A percentile compares a stretch with the other conserved stretches of the same genome.
phyloP scores from a whole-genome alignment of 2,329 filamentous ascomycete species.

The Colletotrichum chrysophilum region DNA sequence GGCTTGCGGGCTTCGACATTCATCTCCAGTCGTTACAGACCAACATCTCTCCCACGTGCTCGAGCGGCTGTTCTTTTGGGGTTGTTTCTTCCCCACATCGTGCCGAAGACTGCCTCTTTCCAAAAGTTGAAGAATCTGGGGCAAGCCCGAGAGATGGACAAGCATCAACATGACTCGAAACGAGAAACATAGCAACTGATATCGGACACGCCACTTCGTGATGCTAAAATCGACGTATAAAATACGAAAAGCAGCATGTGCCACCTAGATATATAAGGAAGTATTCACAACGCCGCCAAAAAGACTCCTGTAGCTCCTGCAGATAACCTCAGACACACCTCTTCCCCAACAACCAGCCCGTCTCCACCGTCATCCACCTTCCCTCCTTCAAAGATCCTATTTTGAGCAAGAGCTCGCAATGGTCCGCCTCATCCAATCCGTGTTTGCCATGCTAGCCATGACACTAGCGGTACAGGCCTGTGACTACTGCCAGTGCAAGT shows the following conservation, averaged over 20 bases:
- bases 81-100: not conserved
- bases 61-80: not conserved
- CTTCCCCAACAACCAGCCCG: not conserved
- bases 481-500: not conserved
- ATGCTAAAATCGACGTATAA: not conserved
- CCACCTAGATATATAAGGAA: not conserved
- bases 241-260: not conserved
- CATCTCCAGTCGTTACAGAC: accelerated
- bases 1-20: not conserved
- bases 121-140: not conserved
- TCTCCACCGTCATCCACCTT: not conserved
- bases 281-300: not conserved
- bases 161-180: not conserved
- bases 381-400: not conserved
- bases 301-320: not conserved
- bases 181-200: not conserved
- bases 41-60: not conserved
- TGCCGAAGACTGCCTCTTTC: not conserved
- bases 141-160: not conserved
- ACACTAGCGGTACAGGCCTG: not conserved
- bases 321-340: too few relatives aligned
- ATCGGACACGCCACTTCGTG: not conserved
- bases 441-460: not conserved
- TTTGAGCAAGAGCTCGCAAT: accelerated
- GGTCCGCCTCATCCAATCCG: not conserved